Evolutionary conservation across 352 stramenopile species (phyloP), one percentile per base, ranked within the genome.

Genomic region (Thalassiosira livingstoniorum): DNA sequence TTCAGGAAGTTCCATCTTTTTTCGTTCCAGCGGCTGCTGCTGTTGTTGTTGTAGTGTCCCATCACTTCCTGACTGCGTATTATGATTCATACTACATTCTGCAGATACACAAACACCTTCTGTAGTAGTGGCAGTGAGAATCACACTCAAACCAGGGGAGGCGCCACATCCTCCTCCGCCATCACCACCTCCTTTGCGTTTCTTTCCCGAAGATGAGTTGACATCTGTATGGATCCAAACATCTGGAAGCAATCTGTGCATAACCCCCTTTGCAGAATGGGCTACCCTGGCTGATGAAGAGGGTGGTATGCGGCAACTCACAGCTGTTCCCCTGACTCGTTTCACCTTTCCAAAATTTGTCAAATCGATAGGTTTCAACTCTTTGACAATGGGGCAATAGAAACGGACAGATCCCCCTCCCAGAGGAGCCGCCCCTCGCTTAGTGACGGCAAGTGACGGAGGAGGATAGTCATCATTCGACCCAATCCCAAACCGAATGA

Each of bases 171-270:
- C 80, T 23, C 75, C 77, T 67, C 23, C 65, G 27, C 37, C 82
- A 34, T 62, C 31, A 42, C 43, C 42, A 2, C 25, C 55, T 18
- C 32, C 37, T 57, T 69, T 83, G 3, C 47, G 45, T 43, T 67
- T 75, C 37, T 82, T 79, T 2, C 61, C 62, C 57, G 58, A 74
- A 3, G 63, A 76, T 32, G 93, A 98, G 88, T 99, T 98, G 78
- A 98, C 97, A 90, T 99, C 98, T 37, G 97, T 99, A 89, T 98
- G 97, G 78, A 99, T 99, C 93, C 99, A 99, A 54, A 99, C 98
- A 85, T 99, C 98, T 0, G 98, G 97, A 29, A 99, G 85, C 43
- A 99, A 93, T 76, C 98, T 93, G 86, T 99, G 99, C 76, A 99
- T 98, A 2, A 99, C 85, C 1, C 96, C 97, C 71, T 95, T 92